Evolutionary conservation across 1,284 basidiomycete genomes (phyloP).

Genomic region (Farysia itapuensis): DNA sequence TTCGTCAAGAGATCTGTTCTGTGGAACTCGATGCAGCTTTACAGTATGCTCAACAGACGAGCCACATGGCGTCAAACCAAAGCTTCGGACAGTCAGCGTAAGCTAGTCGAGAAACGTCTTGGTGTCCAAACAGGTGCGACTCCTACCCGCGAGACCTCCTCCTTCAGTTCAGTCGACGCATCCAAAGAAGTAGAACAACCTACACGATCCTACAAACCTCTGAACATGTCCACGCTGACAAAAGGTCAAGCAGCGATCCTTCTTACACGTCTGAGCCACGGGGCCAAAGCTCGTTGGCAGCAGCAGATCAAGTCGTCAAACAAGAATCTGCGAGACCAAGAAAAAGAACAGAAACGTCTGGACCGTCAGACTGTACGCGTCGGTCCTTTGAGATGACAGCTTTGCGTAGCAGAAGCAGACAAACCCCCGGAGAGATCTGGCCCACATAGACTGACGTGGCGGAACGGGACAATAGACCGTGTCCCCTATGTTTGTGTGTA

Average conservation of each 20-base stretch:
- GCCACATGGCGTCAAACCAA: slow-evolving; percentile 74
- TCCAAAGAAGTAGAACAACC: slow-evolving; percentile 43
- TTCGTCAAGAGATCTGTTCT: slow-evolving; percentile 68
- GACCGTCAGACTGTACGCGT: slow-evolving; percentile 34
- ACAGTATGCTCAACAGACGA: slow-evolving; percentile 15
- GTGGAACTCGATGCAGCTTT: slow-evolving; percentile 55
- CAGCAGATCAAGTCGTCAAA: slow-evolving; percentile 29
- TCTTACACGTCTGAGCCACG: slow-evolving; percentile 37
- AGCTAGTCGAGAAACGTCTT: slow-evolving; percentile 68
- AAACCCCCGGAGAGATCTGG: no score
- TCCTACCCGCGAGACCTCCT: not conserved
- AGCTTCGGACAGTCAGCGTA: slow-evolving; percentile 71
- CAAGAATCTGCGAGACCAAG: slow-evolving; percentile 10
- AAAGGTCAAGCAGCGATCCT: slow-evolving; percentile 46
- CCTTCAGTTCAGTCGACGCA: not conserved
- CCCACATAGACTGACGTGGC: no score
- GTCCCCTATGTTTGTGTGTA: no score
- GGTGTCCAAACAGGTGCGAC: slow-evolving; percentile 9
- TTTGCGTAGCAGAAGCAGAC: not conserved
- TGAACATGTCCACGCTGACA: slow-evolving; percentile 11
- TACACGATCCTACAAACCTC: not conserved
- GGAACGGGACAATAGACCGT: no score
- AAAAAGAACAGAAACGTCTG: slow-evolving; percentile 24
- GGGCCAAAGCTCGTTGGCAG: slow-evolving; percentile 39
- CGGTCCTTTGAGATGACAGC: slow-evolving; percentile 24